A percentile compares a stretch with the other conserved stretches of the same genome.
These are phyloP conservation scores for Daldinia concentrica DNA, from an alignment of 495 filamentous ascomycete genomes.

Conservation along the genomic window DNA sequence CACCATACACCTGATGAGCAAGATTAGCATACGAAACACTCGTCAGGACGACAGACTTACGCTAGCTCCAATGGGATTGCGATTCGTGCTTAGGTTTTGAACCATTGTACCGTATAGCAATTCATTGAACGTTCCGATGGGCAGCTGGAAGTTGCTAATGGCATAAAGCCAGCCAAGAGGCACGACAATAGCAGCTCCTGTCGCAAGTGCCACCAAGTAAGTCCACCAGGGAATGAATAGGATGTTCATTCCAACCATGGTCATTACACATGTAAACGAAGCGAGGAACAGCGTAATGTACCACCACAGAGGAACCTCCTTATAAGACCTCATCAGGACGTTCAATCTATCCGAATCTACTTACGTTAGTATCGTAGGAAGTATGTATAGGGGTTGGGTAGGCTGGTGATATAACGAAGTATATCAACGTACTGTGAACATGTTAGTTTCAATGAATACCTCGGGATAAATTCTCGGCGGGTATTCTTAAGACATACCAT, in stretches of 20 bases:
- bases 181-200: constrained; percentile 60
- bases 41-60: constrained; percentile 21
- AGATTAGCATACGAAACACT: constrained; percentile 4
- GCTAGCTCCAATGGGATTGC: constrained; percentile 62
- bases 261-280: constrained; percentile 59
- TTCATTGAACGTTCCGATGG: constrained; percentile 65
- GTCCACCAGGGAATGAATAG: constrained; percentile 68
- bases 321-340: constrained; percentile 63
- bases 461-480: neutral
- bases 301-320: constrained; percentile 66
- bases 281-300: constrained; percentile 58
- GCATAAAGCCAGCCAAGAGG: constrained; percentile 66
- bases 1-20: constrained; percentile 54
- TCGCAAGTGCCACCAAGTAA: constrained; percentile 61
- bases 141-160: constrained; percentile 64
- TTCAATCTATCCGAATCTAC: constrained; percentile 61
- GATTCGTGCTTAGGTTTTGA: constrained; percentile 54
- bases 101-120: constrained; percentile 68
- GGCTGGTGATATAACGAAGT: neutral
- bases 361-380: neutral
- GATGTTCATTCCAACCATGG: constrained; percentile 55
- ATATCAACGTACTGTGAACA: constrained; percentile 17
- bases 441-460: constrained; percentile 13
- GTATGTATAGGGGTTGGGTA: neutral
- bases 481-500: constrained; percentile 34